These are phyloP conservation scores for Kodamaea derodonti DNA, from an alignment of 1,139 yeast genomes.

Conservation along the genomic window DNA sequence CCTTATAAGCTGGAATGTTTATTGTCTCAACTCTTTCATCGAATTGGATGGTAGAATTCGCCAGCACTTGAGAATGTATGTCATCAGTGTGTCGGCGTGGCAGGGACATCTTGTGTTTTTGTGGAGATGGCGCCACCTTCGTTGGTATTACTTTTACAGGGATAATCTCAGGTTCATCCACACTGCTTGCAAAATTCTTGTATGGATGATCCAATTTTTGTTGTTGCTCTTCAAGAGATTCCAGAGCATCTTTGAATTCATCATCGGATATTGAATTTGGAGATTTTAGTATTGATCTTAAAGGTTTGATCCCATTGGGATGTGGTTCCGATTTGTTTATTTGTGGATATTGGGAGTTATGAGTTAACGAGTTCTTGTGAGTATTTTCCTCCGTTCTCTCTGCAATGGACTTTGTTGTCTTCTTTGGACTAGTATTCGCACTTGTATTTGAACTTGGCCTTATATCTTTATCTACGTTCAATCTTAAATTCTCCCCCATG, in stretches of 20 bases:
- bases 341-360: background rate
- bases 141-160: background rate
- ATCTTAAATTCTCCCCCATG: background rate
- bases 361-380: background rate
- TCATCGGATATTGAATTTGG: slow-evolving; percentile 13
- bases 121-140: background rate
- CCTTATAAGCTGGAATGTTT: slow-evolving; percentile 16
- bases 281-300: slow-evolving; percentile 35
- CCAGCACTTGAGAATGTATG: slow-evolving; percentile 9
- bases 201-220: slow-evolving; percentile 9
- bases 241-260: slow-evolving; percentile 10
- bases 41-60: slow-evolving; percentile 34
- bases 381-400: background rate
- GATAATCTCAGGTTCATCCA: background rate
- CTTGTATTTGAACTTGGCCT: background rate
- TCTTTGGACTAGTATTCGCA: too few species aligned
- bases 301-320: slow-evolving; percentile 18
- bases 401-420: background rate
- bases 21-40: slow-evolving; percentile 40
- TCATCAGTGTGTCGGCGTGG: slow-evolving; percentile 3
- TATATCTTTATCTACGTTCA: background rate
- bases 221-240: slow-evolving; percentile 4
- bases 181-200: slow-evolving; percentile 6
- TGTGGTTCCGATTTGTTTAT: background rate
- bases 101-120: too few species aligned